Conservation (phyloP, 768 basidiomycete genomes). For the Dentipellis sp. region DNA sequence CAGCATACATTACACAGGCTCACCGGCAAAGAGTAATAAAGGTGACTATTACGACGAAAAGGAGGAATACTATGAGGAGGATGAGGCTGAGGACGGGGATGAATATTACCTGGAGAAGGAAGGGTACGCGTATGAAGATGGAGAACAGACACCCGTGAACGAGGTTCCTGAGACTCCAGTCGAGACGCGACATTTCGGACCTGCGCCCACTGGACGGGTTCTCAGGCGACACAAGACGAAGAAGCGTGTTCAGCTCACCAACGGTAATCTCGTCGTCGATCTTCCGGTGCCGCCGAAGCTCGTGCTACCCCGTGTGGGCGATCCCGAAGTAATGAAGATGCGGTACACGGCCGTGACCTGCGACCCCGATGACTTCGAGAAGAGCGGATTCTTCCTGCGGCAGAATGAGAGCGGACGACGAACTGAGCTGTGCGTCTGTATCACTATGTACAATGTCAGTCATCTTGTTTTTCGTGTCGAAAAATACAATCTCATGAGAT, state of each 20-base stretch:
- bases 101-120: conserved; percentile 12
- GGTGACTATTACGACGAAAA: conserved; percentile 15
- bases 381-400: conserved; percentile 73
- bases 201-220: conserved; percentile 74
- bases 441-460: conserved; percentile 94
- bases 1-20: conserved; percentile 45
- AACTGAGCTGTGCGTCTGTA: conserved; percentile 88
- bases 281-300: conserved; percentile 79
- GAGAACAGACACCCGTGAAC: conserved; percentile 25
- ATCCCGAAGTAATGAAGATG: conserved; percentile 64
- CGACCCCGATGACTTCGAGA: conserved; percentile 88
- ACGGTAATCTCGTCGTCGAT: conserved; percentile 84
- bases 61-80: conserved; percentile 11
- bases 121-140: conserved; percentile 5
- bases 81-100: conserved; percentile 15
- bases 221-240: conserved; percentile 63
- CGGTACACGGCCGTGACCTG: conserved; percentile 88
- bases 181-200: conserved; percentile 79
- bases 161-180: conserved; percentile 33
- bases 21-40: conserved; percentile 20
- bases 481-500: conserved; percentile 1
- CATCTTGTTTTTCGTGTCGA: not conserved
- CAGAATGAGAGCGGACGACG: conserved; percentile 73
- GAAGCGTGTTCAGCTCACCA: conserved; percentile 75
- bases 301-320: conserved; percentile 60